Conservation (phyloP, 2,329 filamentous ascomycete species). For the Colletotrichum spinosum region DNA sequence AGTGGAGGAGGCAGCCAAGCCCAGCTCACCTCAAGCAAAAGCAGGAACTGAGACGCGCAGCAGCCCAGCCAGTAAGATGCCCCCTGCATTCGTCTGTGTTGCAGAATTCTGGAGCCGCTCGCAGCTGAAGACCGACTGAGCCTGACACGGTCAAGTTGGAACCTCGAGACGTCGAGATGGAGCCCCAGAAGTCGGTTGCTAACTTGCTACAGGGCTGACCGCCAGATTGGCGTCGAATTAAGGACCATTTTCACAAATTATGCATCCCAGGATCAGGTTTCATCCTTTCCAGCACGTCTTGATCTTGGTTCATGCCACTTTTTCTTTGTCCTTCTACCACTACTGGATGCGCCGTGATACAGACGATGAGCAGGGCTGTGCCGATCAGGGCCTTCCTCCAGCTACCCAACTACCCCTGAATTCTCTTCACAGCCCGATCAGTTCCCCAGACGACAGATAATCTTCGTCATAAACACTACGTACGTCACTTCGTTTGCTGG, state of each 20-base stretch:
- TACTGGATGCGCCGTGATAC: not conserved
- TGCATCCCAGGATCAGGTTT: slow-evolving; percentile 19
- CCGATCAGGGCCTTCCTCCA: slow-evolving; percentile 13
- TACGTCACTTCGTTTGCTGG: not conserved
- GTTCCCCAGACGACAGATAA: slow-evolving; percentile 31
- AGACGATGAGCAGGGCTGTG: not conserved
- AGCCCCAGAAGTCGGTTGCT: not conserved
- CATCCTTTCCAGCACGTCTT: slow-evolving; percentile 1
- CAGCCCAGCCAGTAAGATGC: slow-evolving; percentile 16
- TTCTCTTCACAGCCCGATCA: slow-evolving; percentile 10
- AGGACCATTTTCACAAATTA: slow-evolving; percentile 27
- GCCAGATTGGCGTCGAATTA: slow-evolving; percentile 30
- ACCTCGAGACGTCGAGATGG: too few relatives aligned
- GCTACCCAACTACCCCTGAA: slow-evolving; percentile 10
- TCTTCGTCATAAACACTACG: slow-evolving; percentile 10
- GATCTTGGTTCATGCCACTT: slow-evolving; percentile 17
- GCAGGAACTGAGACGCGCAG: not conserved
- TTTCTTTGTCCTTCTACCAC: slow-evolving; percentile 15
- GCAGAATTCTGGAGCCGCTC: slow-evolving; percentile 32
- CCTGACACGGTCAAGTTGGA: too few relatives aligned
- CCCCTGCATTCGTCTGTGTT: slow-evolving; percentile 38
- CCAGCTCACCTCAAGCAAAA: slow-evolving; percentile 3
- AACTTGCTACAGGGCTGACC: slow-evolving; percentile 27
- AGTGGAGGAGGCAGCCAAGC: slow-evolving; percentile 30
- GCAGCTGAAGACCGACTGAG: slow-evolving; percentile 14